Evolutionary conservation across 805 yeast genomes (phyloP).

Genomic region (Pichia gijzeniarum): DNA sequence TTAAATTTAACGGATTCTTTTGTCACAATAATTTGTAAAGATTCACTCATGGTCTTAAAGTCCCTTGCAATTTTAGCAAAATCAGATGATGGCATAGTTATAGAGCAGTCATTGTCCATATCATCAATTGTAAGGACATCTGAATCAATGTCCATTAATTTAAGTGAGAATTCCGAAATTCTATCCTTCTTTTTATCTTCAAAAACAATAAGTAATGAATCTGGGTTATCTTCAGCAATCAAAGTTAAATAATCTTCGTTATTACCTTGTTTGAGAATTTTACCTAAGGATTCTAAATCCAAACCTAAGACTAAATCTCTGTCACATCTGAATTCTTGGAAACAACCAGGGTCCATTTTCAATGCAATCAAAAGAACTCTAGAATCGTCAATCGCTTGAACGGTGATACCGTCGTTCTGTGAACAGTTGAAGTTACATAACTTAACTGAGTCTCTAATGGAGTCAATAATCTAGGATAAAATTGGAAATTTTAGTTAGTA

Average conservation of each 20-base stretch:
- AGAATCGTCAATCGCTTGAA: slow-evolving; percentile 97
- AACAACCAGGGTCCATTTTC: slow-evolving; percentile 81
- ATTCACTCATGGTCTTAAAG: slow-evolving; percentile 78
- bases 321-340: slow-evolving; percentile 91
- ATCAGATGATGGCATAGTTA: slow-evolving; percentile 82
- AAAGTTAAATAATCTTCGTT: slow-evolving; percentile 82
- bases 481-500: neutral
- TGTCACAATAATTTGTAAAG: slow-evolving; percentile 77
- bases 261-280: slow-evolving; percentile 86
- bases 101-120: slow-evolving; percentile 80
- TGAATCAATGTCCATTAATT: slow-evolving; percentile 93
- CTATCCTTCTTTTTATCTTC: slow-evolving; percentile 90
- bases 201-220: slow-evolving; percentile 69
- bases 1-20: slow-evolving; percentile 88
- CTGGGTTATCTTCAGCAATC: slow-evolving; percentile 75
- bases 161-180: slow-evolving; percentile 84
- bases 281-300: slow-evolving; percentile 80
- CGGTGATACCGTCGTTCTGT: slow-evolving; percentile 80
- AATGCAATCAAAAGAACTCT: slow-evolving; percentile 89
- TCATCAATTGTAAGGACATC: slow-evolving; percentile 92
- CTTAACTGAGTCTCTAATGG: slow-evolving; percentile 90
- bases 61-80: slow-evolving; percentile 88
- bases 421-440: slow-evolving; percentile 95
- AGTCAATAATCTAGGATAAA: slow-evolving; percentile 59
- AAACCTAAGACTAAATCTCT: slow-evolving; percentile 87